Evolutionary conservation across 768 basidiomycete genomes (phyloP).

Genomic region (Russula sp.): DNA sequence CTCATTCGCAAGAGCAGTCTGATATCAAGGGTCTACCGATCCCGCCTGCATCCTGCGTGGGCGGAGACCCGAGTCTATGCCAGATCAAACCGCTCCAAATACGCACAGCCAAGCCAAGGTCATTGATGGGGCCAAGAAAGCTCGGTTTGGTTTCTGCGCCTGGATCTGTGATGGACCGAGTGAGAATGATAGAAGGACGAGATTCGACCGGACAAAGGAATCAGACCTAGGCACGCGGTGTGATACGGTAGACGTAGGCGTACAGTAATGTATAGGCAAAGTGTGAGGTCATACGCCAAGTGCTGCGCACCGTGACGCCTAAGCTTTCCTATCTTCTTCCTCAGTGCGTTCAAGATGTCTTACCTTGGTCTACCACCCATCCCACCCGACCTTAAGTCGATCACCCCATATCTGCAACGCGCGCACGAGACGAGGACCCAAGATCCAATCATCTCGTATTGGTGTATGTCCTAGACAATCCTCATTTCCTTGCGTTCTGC

Average conservation of each 20-base stretch:
- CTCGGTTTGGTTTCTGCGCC: background rate
- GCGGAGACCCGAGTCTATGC: background rate
- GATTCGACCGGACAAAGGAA: background rate
- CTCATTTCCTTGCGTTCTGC: background rate
- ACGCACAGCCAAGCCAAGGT: background rate
- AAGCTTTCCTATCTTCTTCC: background rate
- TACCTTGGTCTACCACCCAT: conserved; percentile 53
- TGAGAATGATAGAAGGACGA: conserved; percentile 14
- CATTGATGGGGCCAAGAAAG: conserved; percentile 4
- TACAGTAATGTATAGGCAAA: too few species aligned
- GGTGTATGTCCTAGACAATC: conserved; percentile 58
- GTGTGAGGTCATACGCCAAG: too few species aligned
- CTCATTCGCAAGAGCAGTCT: background rate
- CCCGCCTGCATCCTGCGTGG: background rate
- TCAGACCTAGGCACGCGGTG: background rate
- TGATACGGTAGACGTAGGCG: background rate
- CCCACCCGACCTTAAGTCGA: conserved; percentile 53
- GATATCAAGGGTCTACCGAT: background rate
- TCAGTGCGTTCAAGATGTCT: conserved; percentile 9
- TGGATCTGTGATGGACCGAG: conserved; percentile 17
- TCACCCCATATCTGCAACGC: conserved; percentile 79
- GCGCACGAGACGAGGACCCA: conserved; percentile 78
- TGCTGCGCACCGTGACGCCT: too few species aligned
- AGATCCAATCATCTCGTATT: conserved; percentile 88
- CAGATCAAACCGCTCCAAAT: background rate